Conservation (phyloP, 352 stramenopile species). For the Globisporangium acanthophoron region DNA sequence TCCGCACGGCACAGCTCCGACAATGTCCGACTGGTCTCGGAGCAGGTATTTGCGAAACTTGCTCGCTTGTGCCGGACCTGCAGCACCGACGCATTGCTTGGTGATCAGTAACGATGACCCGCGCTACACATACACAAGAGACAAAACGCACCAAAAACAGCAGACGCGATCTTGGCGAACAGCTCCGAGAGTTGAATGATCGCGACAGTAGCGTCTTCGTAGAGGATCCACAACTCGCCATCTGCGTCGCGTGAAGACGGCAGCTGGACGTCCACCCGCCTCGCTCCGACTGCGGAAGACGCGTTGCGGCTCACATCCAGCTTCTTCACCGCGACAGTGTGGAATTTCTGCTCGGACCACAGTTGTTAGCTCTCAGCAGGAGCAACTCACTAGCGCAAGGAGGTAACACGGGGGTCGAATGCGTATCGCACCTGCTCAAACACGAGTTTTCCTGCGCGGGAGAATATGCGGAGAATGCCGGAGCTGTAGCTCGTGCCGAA, state of each 20-base stretch:
- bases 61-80: slow-evolving; percentile 55
- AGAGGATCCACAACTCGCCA: slow-evolving; percentile 74
- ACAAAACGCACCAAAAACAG: slow-evolving; percentile 39
- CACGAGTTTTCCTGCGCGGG: slow-evolving; percentile 33
- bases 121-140: neutral
- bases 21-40: slow-evolving; percentile 60
- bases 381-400: neutral
- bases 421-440: slow-evolving; percentile 43
- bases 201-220: slow-evolving; percentile 67
- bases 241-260: slow-evolving; percentile 20
- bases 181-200: slow-evolving; percentile 73
- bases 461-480: slow-evolving; percentile 58
- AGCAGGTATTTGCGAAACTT: slow-evolving; percentile 82
- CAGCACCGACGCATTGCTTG: neutral
- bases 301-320: slow-evolving; percentile 43
- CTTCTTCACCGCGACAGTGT: slow-evolving; percentile 35
- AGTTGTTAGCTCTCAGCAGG: neutral
- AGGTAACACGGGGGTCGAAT: neutral
- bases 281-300: slow-evolving; percentile 22
- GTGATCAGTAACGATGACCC: neutral
- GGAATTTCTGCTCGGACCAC: slow-evolving; percentile 31
- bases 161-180: slow-evolving; percentile 36
- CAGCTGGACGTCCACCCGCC: slow-evolving; percentile 26
- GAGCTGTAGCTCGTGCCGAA: slow-evolving; percentile 53
- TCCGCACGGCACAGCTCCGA: slow-evolving; percentile 57